A percentile compares a stretch with the other conserved stretches of the same genome.
phyloP scores from a whole-genome alignment of 1,139 yeast genomes.

The Yamadazyma songkhlaensis region DNA sequence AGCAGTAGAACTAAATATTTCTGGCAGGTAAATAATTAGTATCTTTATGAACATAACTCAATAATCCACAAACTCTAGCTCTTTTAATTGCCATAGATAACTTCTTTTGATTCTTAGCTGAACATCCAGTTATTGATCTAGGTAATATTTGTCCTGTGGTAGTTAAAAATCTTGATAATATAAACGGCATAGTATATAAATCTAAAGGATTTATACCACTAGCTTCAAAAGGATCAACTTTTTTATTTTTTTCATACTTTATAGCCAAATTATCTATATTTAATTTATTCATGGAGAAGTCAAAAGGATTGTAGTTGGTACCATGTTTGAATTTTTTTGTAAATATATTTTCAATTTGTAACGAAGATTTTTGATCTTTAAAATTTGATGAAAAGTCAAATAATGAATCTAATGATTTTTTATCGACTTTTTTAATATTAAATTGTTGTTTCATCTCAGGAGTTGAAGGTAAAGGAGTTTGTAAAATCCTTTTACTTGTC shows the following conservation, averaged over 20 bases:
- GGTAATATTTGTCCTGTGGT: conserved; percentile 68
- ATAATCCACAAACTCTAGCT: conserved; percentile 64
- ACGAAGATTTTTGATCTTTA: conserved; percentile 19
- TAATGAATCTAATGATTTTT: conserved; percentile 2
- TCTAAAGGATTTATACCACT: conserved; percentile 62
- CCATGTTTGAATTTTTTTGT: conserved; percentile 41
- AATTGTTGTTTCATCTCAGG: conserved; percentile 32
- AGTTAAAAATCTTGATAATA: conserved; percentile 56
- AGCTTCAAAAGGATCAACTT: conserved; percentile 44
- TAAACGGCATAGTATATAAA: conserved; percentile 63
- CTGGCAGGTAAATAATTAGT: conserved; percentile 41
- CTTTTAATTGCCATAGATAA: conserved; percentile 67
- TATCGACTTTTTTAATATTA: conserved; percentile 9
- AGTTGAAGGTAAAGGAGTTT: conserved; percentile 22
- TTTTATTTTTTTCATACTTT: conserved; percentile 15
- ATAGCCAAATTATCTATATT: conserved; percentile 32
- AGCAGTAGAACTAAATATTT: conserved; percentile 13
- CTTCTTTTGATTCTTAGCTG: conserved; percentile 57
- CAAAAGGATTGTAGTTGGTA: conserved; percentile 68
- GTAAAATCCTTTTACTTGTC: neutral
- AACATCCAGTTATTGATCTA: conserved; percentile 65
- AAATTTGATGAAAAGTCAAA: conserved; percentile 3
- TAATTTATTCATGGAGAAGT: conserved; percentile 58
- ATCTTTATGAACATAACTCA: conserved; percentile 62
- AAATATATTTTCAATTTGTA: conserved; percentile 23